phyloP scores from a whole-genome alignment of 345 rosid species.

The Erucastrum elatum region DNA sequence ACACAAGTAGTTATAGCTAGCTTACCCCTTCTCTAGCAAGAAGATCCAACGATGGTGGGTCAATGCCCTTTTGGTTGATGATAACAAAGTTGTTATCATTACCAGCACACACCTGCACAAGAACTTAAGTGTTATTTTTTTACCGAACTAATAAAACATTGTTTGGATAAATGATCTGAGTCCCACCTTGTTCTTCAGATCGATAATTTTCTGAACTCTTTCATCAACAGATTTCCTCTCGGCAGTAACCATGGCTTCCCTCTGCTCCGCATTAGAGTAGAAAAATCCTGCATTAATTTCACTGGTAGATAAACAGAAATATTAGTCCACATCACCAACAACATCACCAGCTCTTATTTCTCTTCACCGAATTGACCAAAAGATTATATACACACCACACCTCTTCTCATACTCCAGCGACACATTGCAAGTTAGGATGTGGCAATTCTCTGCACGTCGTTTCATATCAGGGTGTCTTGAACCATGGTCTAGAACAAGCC shows the following conservation, averaged over 20 bases:
- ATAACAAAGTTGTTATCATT: conserved; percentile 72
- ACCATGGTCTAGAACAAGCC: conserved; percentile 98
- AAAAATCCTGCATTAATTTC: conserved; percentile 98
- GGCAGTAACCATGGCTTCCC: conserved; percentile 92
- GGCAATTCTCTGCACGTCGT: conserved; percentile 93
- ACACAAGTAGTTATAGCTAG: conserved; percentile 15
- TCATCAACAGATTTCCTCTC: conserved; percentile 89
- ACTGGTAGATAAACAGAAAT: conserved; percentile 42
- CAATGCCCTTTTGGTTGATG: conserved; percentile 94
- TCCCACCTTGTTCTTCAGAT: conserved; percentile 67
- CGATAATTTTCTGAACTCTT: conserved; percentile 75
- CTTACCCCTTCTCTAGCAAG: conserved; percentile 94
- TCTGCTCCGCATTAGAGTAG: conserved; percentile 94
- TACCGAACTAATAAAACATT: no score
- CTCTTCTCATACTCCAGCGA: conserved; percentile 98
- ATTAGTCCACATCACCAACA: conserved; percentile 20
- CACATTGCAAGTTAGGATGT: conserved; percentile 91
- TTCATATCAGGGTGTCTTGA: conserved; percentile 99
- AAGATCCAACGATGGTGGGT: conserved; percentile 88
- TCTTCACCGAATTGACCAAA: background rate
- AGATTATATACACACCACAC: conserved; percentile 39
- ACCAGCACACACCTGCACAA: conserved; percentile 76
- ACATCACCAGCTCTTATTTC: background rate
- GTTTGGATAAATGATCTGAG: background rate
- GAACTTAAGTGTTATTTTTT: background rate